A percentile compares a stretch with the other conserved stretches of the same genome.
Evolutionary conservation across 2,329 filamentous ascomycete genomes (phyloP).

Genomic region (Coniosporium tulheliwenetii): DNA sequence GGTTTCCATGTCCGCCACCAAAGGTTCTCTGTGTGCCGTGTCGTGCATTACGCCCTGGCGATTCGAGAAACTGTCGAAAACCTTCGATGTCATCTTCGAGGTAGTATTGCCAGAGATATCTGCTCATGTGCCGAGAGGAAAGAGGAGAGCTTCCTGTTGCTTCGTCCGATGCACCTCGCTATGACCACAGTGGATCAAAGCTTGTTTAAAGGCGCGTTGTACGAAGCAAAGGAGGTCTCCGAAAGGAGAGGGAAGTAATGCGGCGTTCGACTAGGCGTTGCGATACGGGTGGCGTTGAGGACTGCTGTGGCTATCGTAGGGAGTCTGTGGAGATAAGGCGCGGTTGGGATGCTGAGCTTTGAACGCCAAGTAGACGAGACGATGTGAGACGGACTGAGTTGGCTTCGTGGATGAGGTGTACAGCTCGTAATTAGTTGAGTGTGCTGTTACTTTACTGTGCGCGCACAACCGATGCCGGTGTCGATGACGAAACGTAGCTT

Average conservation of each 20-base stretch:
- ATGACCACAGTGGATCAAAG: slow-evolving; percentile 75
- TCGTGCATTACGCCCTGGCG: slow-evolving; percentile 44
- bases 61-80: slow-evolving; percentile 78
- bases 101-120: slow-evolving; percentile 90
- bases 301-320: no score
- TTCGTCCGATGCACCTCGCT: slow-evolving; percentile 66
- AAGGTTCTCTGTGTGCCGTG: slow-evolving; percentile 35
- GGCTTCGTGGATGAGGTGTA: no score
- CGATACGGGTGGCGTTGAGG: no score
- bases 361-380: no score
- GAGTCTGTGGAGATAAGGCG: no score
- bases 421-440: no score
- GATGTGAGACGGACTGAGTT: no score
- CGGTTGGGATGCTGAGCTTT: no score
- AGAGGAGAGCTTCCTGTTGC: slow-evolving; percentile 27
- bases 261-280: no score
- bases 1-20: slow-evolving; percentile 16
- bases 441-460: no score
- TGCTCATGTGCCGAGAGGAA: slow-evolving; percentile 59
- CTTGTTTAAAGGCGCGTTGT: slow-evolving; percentile 66
- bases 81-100: slow-evolving; percentile 94
- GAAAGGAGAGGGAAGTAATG: slow-evolving; percentile 2
- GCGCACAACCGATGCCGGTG: no score
- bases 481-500: no score
- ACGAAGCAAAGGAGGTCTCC: slow-evolving; percentile 33